A percentile compares a stretch with the other conserved stretches of the same genome.
These are phyloP conservation scores for Gonapodya sp. DNA, from an alignment of 192 early-diverging fungal genomes.

Conservation along the genomic window DNA sequence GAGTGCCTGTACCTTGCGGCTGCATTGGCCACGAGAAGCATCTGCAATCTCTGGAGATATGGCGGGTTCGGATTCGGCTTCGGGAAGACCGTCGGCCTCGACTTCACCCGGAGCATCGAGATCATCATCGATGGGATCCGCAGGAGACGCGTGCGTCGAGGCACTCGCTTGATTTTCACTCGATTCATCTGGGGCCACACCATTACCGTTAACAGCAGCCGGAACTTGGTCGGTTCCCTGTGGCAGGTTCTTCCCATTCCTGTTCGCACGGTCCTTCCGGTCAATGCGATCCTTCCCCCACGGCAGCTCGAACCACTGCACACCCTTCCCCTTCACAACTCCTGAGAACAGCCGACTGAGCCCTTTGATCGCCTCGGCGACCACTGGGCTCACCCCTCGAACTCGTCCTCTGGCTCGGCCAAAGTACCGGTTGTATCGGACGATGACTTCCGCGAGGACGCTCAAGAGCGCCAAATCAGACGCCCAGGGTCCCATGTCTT, in stretches of 20 bases:
- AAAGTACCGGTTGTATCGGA: background rate
- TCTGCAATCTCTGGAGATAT: background rate
- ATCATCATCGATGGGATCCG: background rate
- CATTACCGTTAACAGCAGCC: background rate
- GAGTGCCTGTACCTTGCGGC: background rate
- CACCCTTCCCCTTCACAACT: background rate
- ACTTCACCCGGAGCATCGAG: background rate
- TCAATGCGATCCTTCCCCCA: background rate
- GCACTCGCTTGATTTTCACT: background rate
- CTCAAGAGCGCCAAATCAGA: constrained; percentile 31
- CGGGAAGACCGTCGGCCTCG: background rate
- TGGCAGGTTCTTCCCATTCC: too few species aligned
- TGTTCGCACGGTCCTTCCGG: background rate
- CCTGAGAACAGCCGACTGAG: background rate
- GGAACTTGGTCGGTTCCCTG: too few species aligned
- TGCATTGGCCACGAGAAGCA: background rate
- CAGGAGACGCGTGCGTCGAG: too few species aligned
- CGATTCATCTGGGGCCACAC: background rate
- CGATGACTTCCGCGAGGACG: background rate
- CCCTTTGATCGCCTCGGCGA: background rate
- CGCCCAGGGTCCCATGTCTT: constrained; percentile 68
- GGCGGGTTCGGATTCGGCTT: background rate
- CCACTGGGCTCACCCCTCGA: background rate
- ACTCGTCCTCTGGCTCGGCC: background rate
- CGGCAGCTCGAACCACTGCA: background rate